Base-by-base conservation (phyloP, 148 eudicot species). In the Fallopia convolvulus region DNA sequence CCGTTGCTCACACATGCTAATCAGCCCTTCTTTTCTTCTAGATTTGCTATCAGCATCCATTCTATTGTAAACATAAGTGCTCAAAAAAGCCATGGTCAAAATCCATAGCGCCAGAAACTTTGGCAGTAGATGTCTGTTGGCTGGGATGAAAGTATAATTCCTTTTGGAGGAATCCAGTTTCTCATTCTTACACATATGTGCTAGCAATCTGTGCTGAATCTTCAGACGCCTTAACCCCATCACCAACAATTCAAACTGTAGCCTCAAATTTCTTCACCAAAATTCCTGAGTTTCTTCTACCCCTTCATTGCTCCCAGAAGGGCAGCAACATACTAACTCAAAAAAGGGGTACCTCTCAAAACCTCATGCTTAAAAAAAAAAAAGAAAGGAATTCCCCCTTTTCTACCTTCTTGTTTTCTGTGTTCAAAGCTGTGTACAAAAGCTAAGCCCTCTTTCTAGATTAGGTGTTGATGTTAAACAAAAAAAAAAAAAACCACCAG, bases 1-100 rank as follows among this genome's bases (percentile, higher is more conserved):
- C 74, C 93, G 82, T 77, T 90, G 88, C 49, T 86, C 91, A 50
- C 93, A 90, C 90, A 86, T 82, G 49, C 82, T 82, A 74, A 81
- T 84, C 77, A 90, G 86, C 8, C 50, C 81, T 65, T 85, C 91
- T 53, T 81, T 80, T 71, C 89, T 88, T 72, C 82, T 88, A 76
- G 80, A 79, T 63, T 78, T 82, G 76, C 78, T 77, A 4, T 74
- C 83, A 72, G 80, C 87, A 78, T 88, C 93, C 74, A 77, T 72
- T 14, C 76, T 10, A 50, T 81, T 41, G 77, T 88, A 90, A 26
- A 83, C 60, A 14, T 6, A 6, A 1, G 14, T 53, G 55, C 86
- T 79, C 18, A 49, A 10, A 77, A 81, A 48, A 18, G 74, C 68
- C 80, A 81, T 53, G 5, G 63, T 2, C 14, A 83, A 8, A 13